Base-by-base conservation (phyloP, 345 rosid species). In the Pistacia integerrima region DNA sequence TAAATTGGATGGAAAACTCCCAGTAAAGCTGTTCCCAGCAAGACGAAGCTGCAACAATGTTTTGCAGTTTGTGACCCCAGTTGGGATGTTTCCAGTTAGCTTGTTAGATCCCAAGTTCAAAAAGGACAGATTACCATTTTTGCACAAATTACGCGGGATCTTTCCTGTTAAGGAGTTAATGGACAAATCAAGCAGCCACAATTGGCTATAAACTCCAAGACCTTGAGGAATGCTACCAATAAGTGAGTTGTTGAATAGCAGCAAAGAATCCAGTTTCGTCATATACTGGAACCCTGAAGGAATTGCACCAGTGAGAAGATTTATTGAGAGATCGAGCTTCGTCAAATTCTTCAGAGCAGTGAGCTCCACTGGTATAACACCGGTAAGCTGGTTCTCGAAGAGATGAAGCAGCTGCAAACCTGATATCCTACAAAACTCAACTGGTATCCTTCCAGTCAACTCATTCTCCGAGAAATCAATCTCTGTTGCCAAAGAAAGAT, bases 381-480 rank as follows among this genome's bases (percentile, higher is more conserved):
- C 97, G 0, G 83, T 83, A 33, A 93, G 88, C 59, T 82, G 70
- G 82, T 94, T 94, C 83, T 94, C 92, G 67, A 94, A 94, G 74
- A 94, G 94, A 78, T 93, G 44, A 72, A 94, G 97, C 88, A 94
- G 84, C 30, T 68, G 66, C 83, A 94, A 77, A 66, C 93, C 93
- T 5, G 81, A 63, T 67, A 93, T 84, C 74, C 70, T 85, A 66
- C 90, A 74, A 10, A 94, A 86, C 84, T 91, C 99, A 51, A 38
- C 64, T 22, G 98, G 98, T 79, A 94, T 90, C 76, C 82, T 88
- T 46, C 99, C 99, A 0, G 78, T 85, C 84, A 94, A 81, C 69
- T 16, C 58, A 70, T 94, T 94, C 83, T 93, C 96, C 0, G 98
- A 93, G 74, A 94, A 93, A 84, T 94, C 99, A 62, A 94, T 91